Evolutionary conservation across 148 eudicot genomes (phyloP), one percentile per base, ranked within the genome.

Genomic region (Selenicereus undatus): DNA sequence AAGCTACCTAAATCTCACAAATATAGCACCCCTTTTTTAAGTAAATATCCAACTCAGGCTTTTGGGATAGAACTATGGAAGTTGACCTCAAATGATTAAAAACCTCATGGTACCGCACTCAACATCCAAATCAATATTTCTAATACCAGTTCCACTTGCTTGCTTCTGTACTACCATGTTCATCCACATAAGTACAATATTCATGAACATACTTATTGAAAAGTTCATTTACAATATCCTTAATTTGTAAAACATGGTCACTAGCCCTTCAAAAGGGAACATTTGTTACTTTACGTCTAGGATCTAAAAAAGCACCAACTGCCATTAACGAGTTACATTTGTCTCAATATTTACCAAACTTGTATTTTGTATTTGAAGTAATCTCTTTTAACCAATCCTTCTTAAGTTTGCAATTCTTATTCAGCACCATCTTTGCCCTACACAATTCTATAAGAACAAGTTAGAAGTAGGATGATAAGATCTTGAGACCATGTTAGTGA

Each of bases 381-480:
- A 39, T 6, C 18, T 1, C 18, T 73, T 45, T 8, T 11, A 73
- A 36, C 51, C 50, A 73, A 8, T 42, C 52, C 43, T 73, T 27
- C 21, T 42, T 14, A 73, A 21, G 4, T 24, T 73, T 12, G 10
- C 1, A 17, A 72, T 78, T 26, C 24, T 26, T 66, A 68, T 78
- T 62, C 60, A 78, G 66, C 73, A 78, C 35, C 58, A 78, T 8
- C 8, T 81, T 84, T 17, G 80, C 71, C 30, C 48, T 70, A 65
- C 11, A 81, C 64, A n/a, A n/a, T 30, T 54, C 76, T n/a, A 12
- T 22, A 20, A 84, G 77, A 71, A 71, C 32, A 83, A 26, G 58
- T 79, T 82, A 11, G 83, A 79, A 45, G 84, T 85, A 16, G 87
- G 82, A 81, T 78, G 78, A 1, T 73, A 16, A 3, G 52, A 39